Evolutionary conservation across 1,139 yeast genomes (phyloP).

Genomic region (Saccharomyces hybrid): DNA sequence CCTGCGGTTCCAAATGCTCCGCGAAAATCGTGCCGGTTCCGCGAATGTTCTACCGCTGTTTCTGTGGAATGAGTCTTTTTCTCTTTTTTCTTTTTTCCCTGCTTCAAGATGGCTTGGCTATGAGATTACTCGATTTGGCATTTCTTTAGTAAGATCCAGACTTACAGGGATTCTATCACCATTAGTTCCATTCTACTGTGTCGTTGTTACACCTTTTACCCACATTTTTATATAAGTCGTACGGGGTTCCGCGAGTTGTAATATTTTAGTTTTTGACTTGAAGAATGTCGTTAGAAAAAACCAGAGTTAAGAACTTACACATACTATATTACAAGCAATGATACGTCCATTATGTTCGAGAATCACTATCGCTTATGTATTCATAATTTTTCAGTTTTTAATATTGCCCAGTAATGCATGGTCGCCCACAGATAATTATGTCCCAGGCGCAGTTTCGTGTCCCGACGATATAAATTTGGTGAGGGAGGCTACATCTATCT

Average conservation of each 20-base stretch:
- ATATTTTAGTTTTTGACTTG: background rate
- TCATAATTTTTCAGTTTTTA: background rate
- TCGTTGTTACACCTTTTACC: constrained; percentile 2
- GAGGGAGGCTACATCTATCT: constrained; percentile 34
- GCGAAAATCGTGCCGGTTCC: background rate
- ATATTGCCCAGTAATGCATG: constrained; percentile 32
- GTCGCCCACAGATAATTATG: constrained; percentile 56
- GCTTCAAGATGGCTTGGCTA: background rate
- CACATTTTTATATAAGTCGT: background rate
- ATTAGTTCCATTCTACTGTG: background rate
- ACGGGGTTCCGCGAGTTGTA: constrained; percentile 3
- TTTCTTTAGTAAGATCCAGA: background rate
- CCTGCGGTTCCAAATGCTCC: background rate
- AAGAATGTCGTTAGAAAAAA: background rate
- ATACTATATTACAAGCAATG: background rate
- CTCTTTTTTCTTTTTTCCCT: background rate
- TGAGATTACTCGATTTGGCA: background rate
- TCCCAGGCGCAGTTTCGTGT: constrained; percentile 45
- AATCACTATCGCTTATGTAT: background rate
- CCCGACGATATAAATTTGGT: constrained; percentile 25
- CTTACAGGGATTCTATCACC: background rate
- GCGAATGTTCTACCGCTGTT: background rate
- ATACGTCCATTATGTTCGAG: background rate
- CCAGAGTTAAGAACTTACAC: background rate
- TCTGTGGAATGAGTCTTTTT: background rate